These are phyloP conservation scores for Hymenoscyphus fraxineus DNA, from an alignment of 2,329 filamentous ascomycete genomes.

Conservation along the genomic window DNA sequence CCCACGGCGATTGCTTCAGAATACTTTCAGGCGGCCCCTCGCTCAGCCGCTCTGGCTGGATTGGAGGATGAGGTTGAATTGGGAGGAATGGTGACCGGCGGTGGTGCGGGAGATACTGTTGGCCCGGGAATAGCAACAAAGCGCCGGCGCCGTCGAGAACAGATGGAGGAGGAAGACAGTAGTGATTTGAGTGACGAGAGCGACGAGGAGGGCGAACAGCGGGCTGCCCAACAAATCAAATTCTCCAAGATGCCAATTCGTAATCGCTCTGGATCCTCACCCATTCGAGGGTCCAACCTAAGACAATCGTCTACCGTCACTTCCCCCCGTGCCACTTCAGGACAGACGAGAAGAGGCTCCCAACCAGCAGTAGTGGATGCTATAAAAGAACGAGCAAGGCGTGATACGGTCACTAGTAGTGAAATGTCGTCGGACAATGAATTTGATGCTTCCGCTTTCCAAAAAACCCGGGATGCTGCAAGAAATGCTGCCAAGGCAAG, in stretches of 20 bases:
- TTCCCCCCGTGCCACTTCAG: slow-evolving; percentile 57
- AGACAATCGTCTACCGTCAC: slow-evolving; percentile 65
- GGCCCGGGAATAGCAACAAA: slow-evolving; percentile 65
- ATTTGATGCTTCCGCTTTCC: slow-evolving; percentile 63
- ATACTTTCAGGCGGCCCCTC: slow-evolving; percentile 72
- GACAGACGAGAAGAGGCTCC: slow-evolving; percentile 57
- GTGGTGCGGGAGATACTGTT: slow-evolving; percentile 62
- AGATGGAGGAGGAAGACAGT: slow-evolving; percentile 75
- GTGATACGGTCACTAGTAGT: slow-evolving; percentile 77
- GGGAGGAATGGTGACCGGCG: slow-evolving; percentile 64
- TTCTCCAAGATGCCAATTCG: slow-evolving; percentile 95
- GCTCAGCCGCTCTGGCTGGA: slow-evolving; percentile 55
- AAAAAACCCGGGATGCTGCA: slow-evolving; percentile 58
- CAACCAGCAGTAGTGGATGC: slow-evolving; percentile 63
- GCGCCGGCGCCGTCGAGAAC: slow-evolving; percentile 63
- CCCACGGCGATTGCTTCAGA: slow-evolving; percentile 78
- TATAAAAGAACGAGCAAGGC: slow-evolving; percentile 63
- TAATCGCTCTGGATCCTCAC: slow-evolving; percentile 82
- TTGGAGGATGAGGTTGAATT: slow-evolving; percentile 66
- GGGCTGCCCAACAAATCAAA: slow-evolving; percentile 84
- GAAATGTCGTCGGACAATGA: slow-evolving; percentile 83
- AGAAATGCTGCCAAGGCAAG: slow-evolving; percentile 53
- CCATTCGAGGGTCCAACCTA: slow-evolving; percentile 64
- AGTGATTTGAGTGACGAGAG: slow-evolving; percentile 82
- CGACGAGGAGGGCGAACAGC: slow-evolving; percentile 69